Evolutionary conservation across 2,329 filamentous ascomycete species (phyloP).

Genomic region (Trichoderma lentiforme): DNA sequence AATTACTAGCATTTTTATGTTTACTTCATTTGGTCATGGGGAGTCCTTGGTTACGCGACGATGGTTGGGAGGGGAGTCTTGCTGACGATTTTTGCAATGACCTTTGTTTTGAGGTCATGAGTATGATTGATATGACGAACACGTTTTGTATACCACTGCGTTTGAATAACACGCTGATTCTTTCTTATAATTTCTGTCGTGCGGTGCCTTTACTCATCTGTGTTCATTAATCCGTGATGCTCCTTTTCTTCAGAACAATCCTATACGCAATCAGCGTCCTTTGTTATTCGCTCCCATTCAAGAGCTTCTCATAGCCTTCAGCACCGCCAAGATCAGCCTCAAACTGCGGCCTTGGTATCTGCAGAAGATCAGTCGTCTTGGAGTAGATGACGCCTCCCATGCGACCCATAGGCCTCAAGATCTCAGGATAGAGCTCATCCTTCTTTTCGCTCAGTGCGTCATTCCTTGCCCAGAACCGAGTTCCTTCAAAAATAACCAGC

Average conservation of each 20-base stretch:
- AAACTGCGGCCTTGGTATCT: constrained; percentile 64
- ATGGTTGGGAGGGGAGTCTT: neutral
- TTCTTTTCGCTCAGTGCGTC: constrained; percentile 79
- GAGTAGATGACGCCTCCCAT: constrained; percentile 86
- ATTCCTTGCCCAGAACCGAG: constrained; percentile 83
- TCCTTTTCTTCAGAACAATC: neutral
- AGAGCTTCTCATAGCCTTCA: constrained; percentile 56
- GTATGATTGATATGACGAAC: constrained; percentile 14
- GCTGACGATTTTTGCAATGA: neutral
- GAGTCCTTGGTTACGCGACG: neutral
- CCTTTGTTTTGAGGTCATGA: neutral
- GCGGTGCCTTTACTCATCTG: neutral
- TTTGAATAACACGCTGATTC: constrained; percentile 7
- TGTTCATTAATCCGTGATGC: neutral
- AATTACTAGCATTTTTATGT: neutral
- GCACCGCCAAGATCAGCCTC: constrained; percentile 49
- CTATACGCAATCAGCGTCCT: neutral
- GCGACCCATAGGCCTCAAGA: constrained; percentile 72
- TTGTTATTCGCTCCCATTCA: constrained; percentile 35
- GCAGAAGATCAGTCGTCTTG: constrained; percentile 64
- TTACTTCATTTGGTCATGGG: neutral
- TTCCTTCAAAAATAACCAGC: constrained; percentile 75
- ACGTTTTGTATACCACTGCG: constrained; percentile 15
- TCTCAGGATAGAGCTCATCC: constrained; percentile 68
- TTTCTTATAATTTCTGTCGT: neutral